Evolutionary conservation across 2,329 filamentous ascomycete genomes (phyloP).

Genomic region (Zalaria sp.): DNA sequence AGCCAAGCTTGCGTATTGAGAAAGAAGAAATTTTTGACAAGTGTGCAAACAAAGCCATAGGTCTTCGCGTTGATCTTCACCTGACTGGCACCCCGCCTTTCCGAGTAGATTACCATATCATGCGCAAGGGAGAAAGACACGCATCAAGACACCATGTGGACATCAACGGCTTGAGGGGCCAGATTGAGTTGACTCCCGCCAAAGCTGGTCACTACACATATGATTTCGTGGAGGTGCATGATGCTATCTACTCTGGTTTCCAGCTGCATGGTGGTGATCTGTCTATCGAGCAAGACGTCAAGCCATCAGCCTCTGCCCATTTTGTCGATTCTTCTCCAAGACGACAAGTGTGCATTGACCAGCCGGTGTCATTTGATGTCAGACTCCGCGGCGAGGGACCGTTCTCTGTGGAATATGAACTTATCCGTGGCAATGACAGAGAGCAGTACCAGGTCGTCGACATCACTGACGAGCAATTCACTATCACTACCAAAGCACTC

Average conservation of each 20-base stretch:
- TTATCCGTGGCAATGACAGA: slow-evolving; percentile 78
- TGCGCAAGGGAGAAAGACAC: slow-evolving; percentile 42
- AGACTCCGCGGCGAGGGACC: slow-evolving; percentile 68
- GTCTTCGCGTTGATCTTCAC: slow-evolving; percentile 76
- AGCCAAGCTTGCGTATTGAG: slow-evolving; percentile 62
- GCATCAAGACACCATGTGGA: slow-evolving; percentile 28
- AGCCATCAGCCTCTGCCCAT: slow-evolving; percentile 71
- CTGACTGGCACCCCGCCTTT: slow-evolving; percentile 89
- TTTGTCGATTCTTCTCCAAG: slow-evolving; percentile 44
- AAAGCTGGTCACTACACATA: slow-evolving; percentile 80
- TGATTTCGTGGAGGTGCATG: slow-evolving; percentile 65
- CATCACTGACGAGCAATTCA: slow-evolving; percentile 49
- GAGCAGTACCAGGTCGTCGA: slow-evolving; percentile 50
- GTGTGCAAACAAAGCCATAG: slow-evolving; percentile 86
- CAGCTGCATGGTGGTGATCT: slow-evolving; percentile 47
- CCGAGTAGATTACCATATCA: slow-evolving; percentile 61
- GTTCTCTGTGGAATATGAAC: slow-evolving; percentile 82
- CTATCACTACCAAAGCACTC: slow-evolving; percentile 62
- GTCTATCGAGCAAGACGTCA: slow-evolving; percentile 74
- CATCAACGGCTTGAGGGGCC: slow-evolving; percentile 61
- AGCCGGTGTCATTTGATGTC: slow-evolving; percentile 62
- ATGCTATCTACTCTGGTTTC: slow-evolving; percentile 62
- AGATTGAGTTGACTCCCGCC: slow-evolving; percentile 69
- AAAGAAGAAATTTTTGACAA: slow-evolving; percentile 82
- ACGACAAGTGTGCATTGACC: slow-evolving; percentile 67